These are phyloP conservation scores for Ceriops tagal DNA, from an alignment of 345 rosid species.

Conservation along the genomic window DNA sequence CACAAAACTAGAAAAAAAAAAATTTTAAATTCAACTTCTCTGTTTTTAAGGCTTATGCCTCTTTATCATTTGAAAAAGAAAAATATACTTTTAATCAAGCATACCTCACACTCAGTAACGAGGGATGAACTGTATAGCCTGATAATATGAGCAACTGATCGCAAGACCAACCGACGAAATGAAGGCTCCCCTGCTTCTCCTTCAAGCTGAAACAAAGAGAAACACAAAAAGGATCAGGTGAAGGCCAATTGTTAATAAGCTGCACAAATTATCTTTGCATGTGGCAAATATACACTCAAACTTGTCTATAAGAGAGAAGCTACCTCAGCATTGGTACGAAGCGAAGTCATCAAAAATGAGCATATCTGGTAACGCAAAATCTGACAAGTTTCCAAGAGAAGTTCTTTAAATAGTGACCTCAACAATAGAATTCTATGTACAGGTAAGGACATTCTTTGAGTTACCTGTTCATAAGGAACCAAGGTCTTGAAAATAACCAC, in stretches of 20 bases:
- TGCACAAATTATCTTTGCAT: not conserved
- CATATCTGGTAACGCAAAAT: conserved; percentile 91
- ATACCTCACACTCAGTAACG: conserved; percentile 93
- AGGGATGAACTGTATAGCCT: conserved; percentile 88
- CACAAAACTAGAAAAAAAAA: not conserved
- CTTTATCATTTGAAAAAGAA: conserved; percentile 2
- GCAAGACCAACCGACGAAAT: conserved; percentile 91
- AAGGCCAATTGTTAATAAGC: not conserved
- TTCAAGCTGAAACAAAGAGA: conserved; percentile 57
- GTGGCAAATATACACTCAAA: not conserved
- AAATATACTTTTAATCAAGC: conserved; percentile 14
- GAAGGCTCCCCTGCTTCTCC: conserved; percentile 97
- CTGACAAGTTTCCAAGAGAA: conserved; percentile 44
- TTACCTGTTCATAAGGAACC: conserved; percentile 81
- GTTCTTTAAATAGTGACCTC: conserved; percentile 25
- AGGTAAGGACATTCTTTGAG: conserved; percentile 7
- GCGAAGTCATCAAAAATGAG: conserved; percentile 95
- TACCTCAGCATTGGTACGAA: conserved; percentile 92
- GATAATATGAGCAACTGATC: conserved; percentile 92
- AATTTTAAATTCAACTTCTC: not conserved
- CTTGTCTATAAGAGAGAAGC: conserved; percentile 13
- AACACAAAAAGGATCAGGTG: conserved; percentile 16
- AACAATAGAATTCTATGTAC: conserved; percentile 8
- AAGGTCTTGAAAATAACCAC: conserved; percentile 69
- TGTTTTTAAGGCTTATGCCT: not conserved